Percentiles rank a stretch among this genome's conserved stretches.
Evolutionary conservation across 2,329 filamentous ascomycete genomes (phyloP).

Genomic region (Pyrenochaeta sp.): DNA sequence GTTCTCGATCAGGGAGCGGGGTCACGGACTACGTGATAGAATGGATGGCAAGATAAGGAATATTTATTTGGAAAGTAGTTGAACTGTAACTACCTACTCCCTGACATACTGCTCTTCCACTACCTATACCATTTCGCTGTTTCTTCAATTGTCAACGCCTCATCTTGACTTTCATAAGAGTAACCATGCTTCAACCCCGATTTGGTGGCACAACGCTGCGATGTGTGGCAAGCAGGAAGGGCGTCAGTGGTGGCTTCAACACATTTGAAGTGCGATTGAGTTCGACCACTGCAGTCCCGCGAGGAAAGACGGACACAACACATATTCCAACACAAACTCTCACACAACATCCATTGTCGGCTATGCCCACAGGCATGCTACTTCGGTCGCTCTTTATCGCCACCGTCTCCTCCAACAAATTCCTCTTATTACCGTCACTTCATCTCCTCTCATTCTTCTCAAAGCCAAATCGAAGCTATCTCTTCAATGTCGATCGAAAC

Average conservation of each 20-base stretch:
- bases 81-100: background rate
- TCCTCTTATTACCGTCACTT: slow-evolving; percentile 51
- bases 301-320: slow-evolving; percentile 10
- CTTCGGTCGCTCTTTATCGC: slow-evolving; percentile 49
- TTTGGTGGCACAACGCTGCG: slow-evolving; percentile 4
- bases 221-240: slow-evolving; percentile 4
- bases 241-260: slow-evolving; percentile 2
- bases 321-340: slow-evolving; percentile 13
- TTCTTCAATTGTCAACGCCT: background rate
- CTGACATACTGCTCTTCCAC: background rate
- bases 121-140: background rate
- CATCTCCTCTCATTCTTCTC: slow-evolving; percentile 51
- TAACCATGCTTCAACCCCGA: slow-evolving; percentile 18
- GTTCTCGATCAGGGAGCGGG: slow-evolving; percentile 30
- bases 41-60: slow-evolving; percentile 24
- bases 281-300: slow-evolving; percentile 23
- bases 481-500: slow-evolving; percentile 74
- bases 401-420: slow-evolving; percentile 58
- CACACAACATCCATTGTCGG: slow-evolving; percentile 27
- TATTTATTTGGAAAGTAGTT: slow-evolving; percentile 2
- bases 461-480: slow-evolving; percentile 44
- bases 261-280: slow-evolving; percentile 13
- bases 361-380: slow-evolving; percentile 39
- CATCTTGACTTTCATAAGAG: background rate
- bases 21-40: slow-evolving; percentile 20